Base-by-base conservation (phyloP, 2,329 filamentous ascomycete species). In the Lachnellula hyalina region DNA sequence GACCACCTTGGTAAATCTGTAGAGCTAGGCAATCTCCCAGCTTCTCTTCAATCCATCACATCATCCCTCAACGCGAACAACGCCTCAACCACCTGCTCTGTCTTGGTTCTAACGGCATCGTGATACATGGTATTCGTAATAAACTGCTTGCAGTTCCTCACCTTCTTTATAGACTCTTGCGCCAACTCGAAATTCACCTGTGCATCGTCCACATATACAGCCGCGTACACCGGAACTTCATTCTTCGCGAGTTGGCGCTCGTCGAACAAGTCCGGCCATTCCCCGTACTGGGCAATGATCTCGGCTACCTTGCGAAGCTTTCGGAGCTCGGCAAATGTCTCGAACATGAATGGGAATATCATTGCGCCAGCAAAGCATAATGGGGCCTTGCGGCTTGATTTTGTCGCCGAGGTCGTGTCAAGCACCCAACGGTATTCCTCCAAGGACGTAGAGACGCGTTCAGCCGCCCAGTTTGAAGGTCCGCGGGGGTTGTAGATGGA, bases 351-450 rank as follows among this genome's bases (percentile, higher is more conserved):
- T 1, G 88, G 86, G 69, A 85, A 96, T 50, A 96, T 82, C 90
- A 96, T 96, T 74, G 97, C 93, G 56, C 92, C 91, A 0, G 89
- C 90, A 73, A 96, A 96, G 70, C 81, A 88, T 21, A 94, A 74
- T 0, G 86, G 85, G 59, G 73, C 60, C 36, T 71, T 65, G 17
- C 75, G 64, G 51, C 6, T 17, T 21, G 75, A 71, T 28, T 67
- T 64, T 55, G 70, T 66, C 6, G 57, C 61, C 42, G 61, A 57
- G 35, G 5, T 14, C 2, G 35, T 2, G 35, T 54, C 59, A 3
- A 60, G 54, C 15, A 70, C 57, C 83, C 83, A 85, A 32, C 71
- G 62, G 61, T 78, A 85, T 32, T 73, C 62, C 2, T 72, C 65
- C 5, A 79, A 66, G 12, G 67, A 57, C 59, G 77, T 70, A 60